Conservation (phyloP, 2,329 filamentous ascomycete genomes). For the Ceratocystis papillata region DNA sequence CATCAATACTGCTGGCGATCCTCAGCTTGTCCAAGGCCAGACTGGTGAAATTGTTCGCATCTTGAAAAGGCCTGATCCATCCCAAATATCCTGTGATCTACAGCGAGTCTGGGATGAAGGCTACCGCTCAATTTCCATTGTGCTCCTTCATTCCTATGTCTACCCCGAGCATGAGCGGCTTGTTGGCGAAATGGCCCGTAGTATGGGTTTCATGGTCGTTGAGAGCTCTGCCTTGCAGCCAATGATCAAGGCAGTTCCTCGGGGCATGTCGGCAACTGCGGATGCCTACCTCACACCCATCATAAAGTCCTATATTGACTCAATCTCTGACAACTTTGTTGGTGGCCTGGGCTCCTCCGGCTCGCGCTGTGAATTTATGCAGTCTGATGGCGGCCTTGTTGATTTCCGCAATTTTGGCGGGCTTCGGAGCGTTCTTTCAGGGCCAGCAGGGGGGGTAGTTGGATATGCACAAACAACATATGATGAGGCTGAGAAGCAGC, state of each 20-base stretch:
- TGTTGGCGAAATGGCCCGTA: slow-evolving; percentile 62
- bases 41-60: slow-evolving; percentile 60
- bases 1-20: slow-evolving; percentile 55
- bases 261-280: slow-evolving; percentile 36
- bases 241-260: slow-evolving; percentile 38
- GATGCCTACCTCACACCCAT: slow-evolving; percentile 38
- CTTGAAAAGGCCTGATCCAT: slow-evolving; percentile 47
- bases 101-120: slow-evolving; percentile 51
- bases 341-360: slow-evolving; percentile 74
- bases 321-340: slow-evolving; percentile 46
- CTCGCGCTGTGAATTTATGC: slow-evolving; percentile 89
- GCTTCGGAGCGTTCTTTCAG: slow-evolving; percentile 73
- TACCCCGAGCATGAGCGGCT: slow-evolving; percentile 76
- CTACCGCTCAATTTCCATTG: slow-evolving; percentile 75
- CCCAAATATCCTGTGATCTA: slow-evolving; percentile 45
- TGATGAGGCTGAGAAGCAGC: slow-evolving; percentile 67
- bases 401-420: slow-evolving; percentile 76
- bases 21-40: slow-evolving; percentile 55
- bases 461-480: slow-evolving; percentile 88
- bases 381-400: slow-evolving; percentile 65
- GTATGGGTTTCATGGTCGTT: slow-evolving; percentile 49
- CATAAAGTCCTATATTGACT: slow-evolving; percentile 35
- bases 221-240: slow-evolving; percentile 32
- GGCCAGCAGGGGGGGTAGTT: slow-evolving; percentile 85
- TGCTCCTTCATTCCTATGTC: slow-evolving; percentile 85